Evolutionary conservation across 805 yeast genomes (phyloP), one percentile per base, ranked within the genome.

Genomic region (Barnettozyma populi): DNA sequence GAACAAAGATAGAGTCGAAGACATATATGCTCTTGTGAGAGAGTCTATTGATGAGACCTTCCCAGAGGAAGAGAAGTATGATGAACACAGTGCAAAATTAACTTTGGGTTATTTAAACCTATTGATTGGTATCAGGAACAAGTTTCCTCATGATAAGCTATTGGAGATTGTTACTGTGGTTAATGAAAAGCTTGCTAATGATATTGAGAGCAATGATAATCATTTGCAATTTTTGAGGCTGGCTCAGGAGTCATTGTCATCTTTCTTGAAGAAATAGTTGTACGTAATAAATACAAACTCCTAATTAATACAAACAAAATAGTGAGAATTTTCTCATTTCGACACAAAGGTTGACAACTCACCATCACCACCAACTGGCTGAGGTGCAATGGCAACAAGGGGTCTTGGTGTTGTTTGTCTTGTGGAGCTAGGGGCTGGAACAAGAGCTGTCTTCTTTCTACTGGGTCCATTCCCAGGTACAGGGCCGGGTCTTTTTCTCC

Each of bases 31-130:
- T 1, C 57, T 79, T 37, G 65, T 78, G 1, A 61, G 72, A 42
- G 57, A 59, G 14, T 56, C 71, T 10, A 59, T 76, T 27, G 68
- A 64, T 4, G 65, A 61, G 7, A 63, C 60, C 1, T 53, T 52
- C 32, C 41, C 41, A 8, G 37, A 46, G 24, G 48, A 27, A 29
- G 50, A 55, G 45, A 29, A 59, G 51, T 9, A 53, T 48, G 27
- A 55, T 50, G 47, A 47, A 21, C 56, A 65, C 14, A 59, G 65
- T 16, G 63, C 79, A 36, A 69, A 76, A 36, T 66, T 75, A 3
- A 61, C 85, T 8, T 64, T 81, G 36, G 76, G 82, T 5, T 80
- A 74, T 62, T 63, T 84, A 53, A 84, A 84, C 57, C 70, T 86
- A 46, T 69, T 75, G 35, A 64, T 65, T 25, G 68, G 67, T 5